Percentiles rank a stretch among this genome's conserved stretches.
phyloP scores from a whole-genome alignment of 768 basidiomycete genomes.

The Collybia nuda region DNA sequence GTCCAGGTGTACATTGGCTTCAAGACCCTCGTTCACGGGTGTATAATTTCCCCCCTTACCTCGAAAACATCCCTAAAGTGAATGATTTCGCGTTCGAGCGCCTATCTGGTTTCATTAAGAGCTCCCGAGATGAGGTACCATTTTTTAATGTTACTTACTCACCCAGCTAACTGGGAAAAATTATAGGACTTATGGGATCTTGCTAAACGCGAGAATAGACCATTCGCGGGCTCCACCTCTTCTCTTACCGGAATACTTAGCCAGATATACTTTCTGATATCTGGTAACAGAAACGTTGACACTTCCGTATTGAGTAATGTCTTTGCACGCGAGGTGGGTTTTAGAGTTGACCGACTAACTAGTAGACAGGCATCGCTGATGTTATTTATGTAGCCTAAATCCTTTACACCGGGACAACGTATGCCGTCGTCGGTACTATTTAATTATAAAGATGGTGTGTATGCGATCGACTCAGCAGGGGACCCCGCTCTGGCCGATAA shows the following conservation, averaged over 20 bases:
- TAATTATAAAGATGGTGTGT: slow-evolving; percentile 63
- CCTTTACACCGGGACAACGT: slow-evolving; percentile 77
- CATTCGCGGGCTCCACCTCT: slow-evolving; percentile 87
- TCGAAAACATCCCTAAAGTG: slow-evolving; percentile 74
- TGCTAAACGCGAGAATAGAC: slow-evolving; percentile 54
- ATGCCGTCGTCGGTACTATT: slow-evolving; percentile 74
- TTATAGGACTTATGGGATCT: slow-evolving; percentile 63
- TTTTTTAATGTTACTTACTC: not conserved
- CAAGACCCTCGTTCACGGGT: slow-evolving; percentile 83
- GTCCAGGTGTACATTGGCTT: slow-evolving; percentile 88
- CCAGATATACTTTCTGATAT: slow-evolving; percentile 88
- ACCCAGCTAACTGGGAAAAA: not conserved
- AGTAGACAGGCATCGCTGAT: slow-evolving; percentile 3
- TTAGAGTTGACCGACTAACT: not conserved
- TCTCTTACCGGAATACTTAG: slow-evolving; percentile 81
- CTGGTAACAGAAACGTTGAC: slow-evolving; percentile 67
- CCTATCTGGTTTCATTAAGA: slow-evolving; percentile 69
- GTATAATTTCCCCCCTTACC: slow-evolving; percentile 77
- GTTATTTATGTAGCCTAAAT: slow-evolving; percentile 40
- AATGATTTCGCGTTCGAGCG: slow-evolving; percentile 85
- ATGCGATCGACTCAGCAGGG: slow-evolving; percentile 58
- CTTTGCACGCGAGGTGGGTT: slow-evolving; percentile 60
- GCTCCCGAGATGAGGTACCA: slow-evolving; percentile 72
- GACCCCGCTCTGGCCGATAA: slow-evolving; percentile 46
- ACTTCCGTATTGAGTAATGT: slow-evolving; percentile 54